Evolutionary conservation across 2,329 filamentous ascomycete species (phyloP), one percentile per base, ranked within the genome.

Genomic region (Biscogniauxia marginata): DNA sequence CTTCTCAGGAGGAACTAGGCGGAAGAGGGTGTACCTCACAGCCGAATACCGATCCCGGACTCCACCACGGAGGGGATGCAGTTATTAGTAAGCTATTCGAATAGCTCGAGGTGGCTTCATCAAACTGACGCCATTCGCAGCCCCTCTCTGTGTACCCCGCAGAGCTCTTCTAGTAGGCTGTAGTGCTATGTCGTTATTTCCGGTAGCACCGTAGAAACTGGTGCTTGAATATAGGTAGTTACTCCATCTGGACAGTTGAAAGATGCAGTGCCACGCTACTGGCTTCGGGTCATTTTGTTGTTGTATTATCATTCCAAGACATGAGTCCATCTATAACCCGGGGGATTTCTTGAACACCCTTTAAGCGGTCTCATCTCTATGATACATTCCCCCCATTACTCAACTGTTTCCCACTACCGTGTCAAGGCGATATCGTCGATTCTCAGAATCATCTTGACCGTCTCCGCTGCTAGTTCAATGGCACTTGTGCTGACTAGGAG

Each of bases 401-500:
- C 24, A 34, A 21, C 7, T 53, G 34, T 18, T 34, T 49, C 46
- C 52, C 53, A 60, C 69, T 82, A 86, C 75, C 84, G 79, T 68
- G 79, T 85, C 72, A 87, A 74, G 49, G 83, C 83, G 75, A 87
- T 86, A 69, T 87, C 84, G 70, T 87, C 84, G 76, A 87, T 86
- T 71, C 84, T 81, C 70, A 87, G 73, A 71, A 87, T 86, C 91
- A 96, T 95, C 86, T 98, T 99, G 67, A 98, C 95, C 59, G 95
- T 99, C 83, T 99, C 95, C 7, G 93, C 93, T 24, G 95, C 95
- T 75, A 99, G 77, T 80, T 99, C 93, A 68, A 99, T 95, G 21
- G 95, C 92, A 74, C 93, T 98, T 55, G 95, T 99, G 82, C 92
- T 96, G 60, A 99, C 95, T 60, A 99, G 79, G 71, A 99, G 80